A percentile compares a stretch with the other conserved stretches of the same genome.
Conservation (phyloP, 345 rosid species). For the Euphorbia peplus region DNA sequence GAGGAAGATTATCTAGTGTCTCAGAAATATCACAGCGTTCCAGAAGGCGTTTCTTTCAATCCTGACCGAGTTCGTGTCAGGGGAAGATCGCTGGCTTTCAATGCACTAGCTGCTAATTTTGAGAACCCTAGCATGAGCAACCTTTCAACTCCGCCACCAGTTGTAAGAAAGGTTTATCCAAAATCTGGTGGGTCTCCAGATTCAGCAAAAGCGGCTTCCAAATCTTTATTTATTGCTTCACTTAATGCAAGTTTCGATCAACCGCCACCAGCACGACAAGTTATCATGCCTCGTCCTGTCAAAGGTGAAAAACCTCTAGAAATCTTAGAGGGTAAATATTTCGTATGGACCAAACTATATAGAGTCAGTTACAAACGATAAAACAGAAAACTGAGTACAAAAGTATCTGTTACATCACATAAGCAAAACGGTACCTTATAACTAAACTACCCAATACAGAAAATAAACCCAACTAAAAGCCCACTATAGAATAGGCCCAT, state of each 20-base stretch:
- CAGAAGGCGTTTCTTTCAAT: conserved; percentile 93
- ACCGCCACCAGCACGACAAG: conserved; percentile 59
- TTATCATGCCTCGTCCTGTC: conserved; percentile 62
- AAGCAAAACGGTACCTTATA: too few relatives aligned
- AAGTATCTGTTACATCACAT: too few relatives aligned
- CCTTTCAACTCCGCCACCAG: conserved; percentile 98
- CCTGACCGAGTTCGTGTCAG: conserved; percentile 95
- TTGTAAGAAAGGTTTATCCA: conserved; percentile 80
- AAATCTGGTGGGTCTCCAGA: conserved; percentile 81
- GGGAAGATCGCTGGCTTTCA: conserved; percentile 99
- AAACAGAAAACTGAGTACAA: too few relatives aligned
- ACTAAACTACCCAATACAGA: too few relatives aligned
- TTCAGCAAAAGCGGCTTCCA: conserved; percentile 50
- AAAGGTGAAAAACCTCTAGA: too few relatives aligned
- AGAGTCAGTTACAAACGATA: too few relatives aligned
- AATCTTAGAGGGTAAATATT: too few relatives aligned
- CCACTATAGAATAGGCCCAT: too few relatives aligned
- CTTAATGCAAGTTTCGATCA: conserved; percentile 65
- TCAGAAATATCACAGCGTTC: conserved; percentile 94
- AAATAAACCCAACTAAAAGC: too few relatives aligned
- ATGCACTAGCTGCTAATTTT: conserved; percentile 90
- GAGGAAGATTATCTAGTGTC: conserved; percentile 74
- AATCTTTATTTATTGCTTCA: conserved; percentile 66
- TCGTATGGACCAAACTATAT: too few relatives aligned
- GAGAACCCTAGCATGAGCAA: conserved; percentile 77